These are phyloP conservation scores for Pleomassaria siparia DNA, from an alignment of 2,329 filamentous ascomycete species.

Conservation along the genomic window DNA sequence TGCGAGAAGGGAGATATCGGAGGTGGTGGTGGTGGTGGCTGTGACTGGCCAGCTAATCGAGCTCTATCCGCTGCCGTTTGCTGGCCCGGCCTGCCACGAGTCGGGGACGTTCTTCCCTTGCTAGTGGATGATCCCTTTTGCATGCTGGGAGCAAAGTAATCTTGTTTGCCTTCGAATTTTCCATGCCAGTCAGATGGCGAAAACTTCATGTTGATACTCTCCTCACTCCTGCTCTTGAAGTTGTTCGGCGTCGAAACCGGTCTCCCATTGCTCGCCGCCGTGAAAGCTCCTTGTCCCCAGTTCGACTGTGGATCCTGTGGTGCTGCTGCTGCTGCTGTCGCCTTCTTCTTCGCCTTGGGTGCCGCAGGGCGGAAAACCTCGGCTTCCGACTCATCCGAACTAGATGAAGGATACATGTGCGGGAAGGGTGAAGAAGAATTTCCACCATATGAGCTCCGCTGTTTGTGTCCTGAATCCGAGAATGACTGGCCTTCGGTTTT, in stretches of 20 bases:
- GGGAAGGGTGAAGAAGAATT: constrained; percentile 22
- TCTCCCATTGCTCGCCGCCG: constrained; percentile 16
- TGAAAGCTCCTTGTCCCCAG: constrained; percentile 18
- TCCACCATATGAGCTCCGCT: constrained; percentile 28
- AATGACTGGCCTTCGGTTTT: constrained; percentile 27
- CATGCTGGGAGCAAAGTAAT: constrained; percentile 46
- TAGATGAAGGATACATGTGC: constrained; percentile 35
- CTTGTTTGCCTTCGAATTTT: constrained; percentile 46
- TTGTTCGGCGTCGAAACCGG: constrained; percentile 24
- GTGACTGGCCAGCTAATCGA: constrained; percentile 18
- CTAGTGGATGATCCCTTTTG: constrained; percentile 21
- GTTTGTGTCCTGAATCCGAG: constrained; percentile 35
- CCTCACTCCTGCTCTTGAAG: constrained; percentile 50
- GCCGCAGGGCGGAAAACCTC: constrained; percentile 20
- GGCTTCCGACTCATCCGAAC: constrained; percentile 29
- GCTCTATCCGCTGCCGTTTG: constrained; percentile 23
- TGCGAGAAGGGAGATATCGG: constrained; percentile 21
- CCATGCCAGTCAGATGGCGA: constrained; percentile 50
- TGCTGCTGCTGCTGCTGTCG: constrained; percentile 9
- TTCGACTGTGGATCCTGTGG: constrained; percentile 18
- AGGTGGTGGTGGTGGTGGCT: constrained; percentile 25
- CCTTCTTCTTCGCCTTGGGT: constrained; percentile 7
- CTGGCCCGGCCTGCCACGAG: constrained; percentile 29
- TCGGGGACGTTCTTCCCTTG: constrained; percentile 34
- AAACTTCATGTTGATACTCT: constrained; percentile 54